Evolutionary conservation across 2,329 filamentous ascomycete species (phyloP), one percentile per base, ranked within the genome.

Genomic region (Botrytis galanthina): DNA sequence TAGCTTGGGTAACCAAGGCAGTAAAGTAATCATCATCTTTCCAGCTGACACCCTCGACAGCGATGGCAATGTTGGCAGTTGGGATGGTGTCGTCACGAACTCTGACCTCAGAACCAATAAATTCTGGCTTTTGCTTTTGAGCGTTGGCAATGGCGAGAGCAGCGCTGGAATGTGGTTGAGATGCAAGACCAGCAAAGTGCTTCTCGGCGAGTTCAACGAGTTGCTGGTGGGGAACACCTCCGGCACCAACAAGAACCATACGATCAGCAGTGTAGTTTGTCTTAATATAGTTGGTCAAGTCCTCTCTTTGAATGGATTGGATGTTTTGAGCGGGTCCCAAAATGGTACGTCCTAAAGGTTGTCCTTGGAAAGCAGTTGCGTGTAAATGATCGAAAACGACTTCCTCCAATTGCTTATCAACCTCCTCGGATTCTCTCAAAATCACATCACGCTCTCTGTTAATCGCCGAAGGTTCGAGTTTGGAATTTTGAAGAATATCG

Each of bases 21-120:
- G 96, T 98, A 88, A 98, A 99, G 90, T 99, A 99, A 86, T 98
- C 95, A 76, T 97, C 93, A 80, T 97, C 95, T 87, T 94, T 97
- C 96, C 96, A 99, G 92, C 94, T 97, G 73, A 99, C 96, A 90
- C 96, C 96, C 89, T 99, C 96, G 68, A 99, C 96, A 74, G 96
- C 95, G 82, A 99, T 94, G 81, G 97, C 96, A 80, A 99, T 97
- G 89, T 99, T 95, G 83, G 96, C 96, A 77, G 95, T 96, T 80
- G 92, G 92, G 85, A 98, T 93, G 81, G 92, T 97, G 85, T 99
- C 96, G 83, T 99, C 96, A 82, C 96, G 93, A 82, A 98, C 91
- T 81, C 96, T 89, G 83, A 99, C 91, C 84, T 99, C 96, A 70
- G 96, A 98, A 79, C 96, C 96, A 80, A 99, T 90, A 84, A 99